Evolutionary conservation across 2,329 filamentous ascomycete species (phyloP).

Genomic region (Scytalidium sp.): DNA sequence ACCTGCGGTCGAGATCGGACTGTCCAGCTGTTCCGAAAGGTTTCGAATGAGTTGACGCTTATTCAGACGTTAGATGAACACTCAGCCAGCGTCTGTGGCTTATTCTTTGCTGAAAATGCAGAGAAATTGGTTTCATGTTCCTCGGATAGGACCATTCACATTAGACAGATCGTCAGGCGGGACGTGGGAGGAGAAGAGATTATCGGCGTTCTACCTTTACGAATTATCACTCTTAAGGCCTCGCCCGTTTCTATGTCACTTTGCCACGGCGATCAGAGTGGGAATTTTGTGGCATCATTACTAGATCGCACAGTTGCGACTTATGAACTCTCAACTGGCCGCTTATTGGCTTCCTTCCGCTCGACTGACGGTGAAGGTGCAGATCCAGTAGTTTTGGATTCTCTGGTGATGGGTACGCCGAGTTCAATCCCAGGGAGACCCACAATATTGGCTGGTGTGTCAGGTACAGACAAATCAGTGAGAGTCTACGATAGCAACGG

Average conservation of each 20-base stretch:
- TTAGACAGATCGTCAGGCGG: conserved; percentile 73
- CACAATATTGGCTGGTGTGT: conserved; percentile 78
- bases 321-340: conserved; percentile 65
- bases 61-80: conserved; percentile 93
- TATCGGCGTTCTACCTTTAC: conserved; percentile 73
- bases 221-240: conserved; percentile 78
- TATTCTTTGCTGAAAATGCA: conserved; percentile 72
- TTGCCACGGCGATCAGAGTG: conserved; percentile 51
- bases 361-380: conserved; percentile 75
- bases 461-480: conserved; percentile 93
- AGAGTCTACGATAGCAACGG: conserved; percentile 84
- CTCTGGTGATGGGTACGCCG: conserved; percentile 63
- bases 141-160: conserved; percentile 79
- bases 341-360: conserved; percentile 72
- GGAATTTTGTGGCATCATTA: conserved; percentile 56
- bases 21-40: conserved; percentile 78
- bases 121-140: conserved; percentile 76
- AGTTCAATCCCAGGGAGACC: conserved; percentile 49
- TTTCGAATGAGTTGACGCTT: conserved; percentile 62
- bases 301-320: conserved; percentile 59
- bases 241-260: conserved; percentile 83
- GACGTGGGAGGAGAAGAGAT: conserved; percentile 57
- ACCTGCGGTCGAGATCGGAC: conserved; percentile 86
- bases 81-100: conserved; percentile 75
- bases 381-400: conserved; percentile 81